These are phyloP conservation scores for Emergomyces orientalis DNA, from an alignment of 2,329 filamentous ascomycete genomes.

Conservation along the genomic window DNA sequence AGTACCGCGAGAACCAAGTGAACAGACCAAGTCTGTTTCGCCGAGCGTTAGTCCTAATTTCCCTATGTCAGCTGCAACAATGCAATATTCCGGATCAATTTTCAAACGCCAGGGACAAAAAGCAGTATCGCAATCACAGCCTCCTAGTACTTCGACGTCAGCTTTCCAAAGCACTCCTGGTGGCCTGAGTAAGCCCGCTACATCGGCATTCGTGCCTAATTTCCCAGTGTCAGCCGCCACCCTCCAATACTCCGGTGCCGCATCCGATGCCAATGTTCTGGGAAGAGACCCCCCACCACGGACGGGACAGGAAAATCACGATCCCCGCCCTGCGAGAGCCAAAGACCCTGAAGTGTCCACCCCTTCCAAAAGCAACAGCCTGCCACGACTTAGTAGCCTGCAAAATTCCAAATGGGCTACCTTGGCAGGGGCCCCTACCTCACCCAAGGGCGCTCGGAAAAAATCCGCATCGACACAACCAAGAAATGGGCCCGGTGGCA, in stretches of 20 bases:
- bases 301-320: neutral
- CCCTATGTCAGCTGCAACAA: conserved; percentile 14
- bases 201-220: conserved; percentile 1
- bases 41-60: conserved; percentile 5
- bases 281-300: neutral
- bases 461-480: neutral
- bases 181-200: neutral
- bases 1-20: neutral
- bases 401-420: conserved; percentile 5
- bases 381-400: neutral
- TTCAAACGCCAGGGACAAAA: neutral
- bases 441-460: neutral
- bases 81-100: conserved; percentile 13
- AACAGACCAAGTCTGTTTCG: neutral
- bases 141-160: neutral
- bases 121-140: neutral
- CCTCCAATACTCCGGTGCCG: conserved; percentile 13
- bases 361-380: neutral
- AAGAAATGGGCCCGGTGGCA: neutral
- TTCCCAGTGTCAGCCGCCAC: conserved; percentile 15
- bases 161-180: neutral
- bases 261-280: neutral
- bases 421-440: neutral
- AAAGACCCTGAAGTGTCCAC: neutral
- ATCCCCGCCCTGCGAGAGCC: neutral